Base-by-base conservation (phyloP, 2,329 filamentous ascomycete genomes). In the Clonostachys sp. region DNA sequence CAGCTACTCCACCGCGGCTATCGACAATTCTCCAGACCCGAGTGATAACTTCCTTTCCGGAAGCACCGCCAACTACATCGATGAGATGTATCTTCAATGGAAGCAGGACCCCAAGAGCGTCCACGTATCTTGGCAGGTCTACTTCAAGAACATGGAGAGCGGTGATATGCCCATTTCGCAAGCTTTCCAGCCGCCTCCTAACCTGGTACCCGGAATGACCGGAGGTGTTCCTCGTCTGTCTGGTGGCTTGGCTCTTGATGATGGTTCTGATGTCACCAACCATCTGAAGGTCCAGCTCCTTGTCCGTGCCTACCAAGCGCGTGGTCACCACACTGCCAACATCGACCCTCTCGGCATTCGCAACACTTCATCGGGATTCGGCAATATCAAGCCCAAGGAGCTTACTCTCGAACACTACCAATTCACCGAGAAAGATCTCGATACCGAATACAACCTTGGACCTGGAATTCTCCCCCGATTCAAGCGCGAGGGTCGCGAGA, bases 51-150 rank as follows among this genome's bases (percentile, higher is more conserved):
- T 99, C 79, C 81, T 99, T 52, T 89, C 91, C 54, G 94, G 94
- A 57, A 97, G 89, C 77, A 94, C 92, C 51, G 94, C 94, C 71
- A 96, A 95, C 76, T 99, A 99, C 75, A 90, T 99, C 66, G 94
- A 99, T 70, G 94, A 96, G 77, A 99, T 99, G 94, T 99, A 99
- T 73, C 77, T 96, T 75, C 85, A 91, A 66, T 99, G 94, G 94
- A 96, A 94, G 73, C 78, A 88, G 55, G 91, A 99, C 61, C 91
- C 94, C 45, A 81, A 84, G 61, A 96, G 89, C 64, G 94, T 99
- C 50, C 94, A 99, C 72, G 80, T 96, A 61, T 99, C 94, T 67
- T 99, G 94, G 94, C 92, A 96, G 75, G 86, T 95, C 65, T 99
- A 99, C 81, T 99, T 99, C 81, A 89, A 86, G 75, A 99, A 99